phyloP scores from a whole-genome alignment of 225 moss, liverwort and hornwort genomes.

The Thuidium tamariscinum region DNA sequence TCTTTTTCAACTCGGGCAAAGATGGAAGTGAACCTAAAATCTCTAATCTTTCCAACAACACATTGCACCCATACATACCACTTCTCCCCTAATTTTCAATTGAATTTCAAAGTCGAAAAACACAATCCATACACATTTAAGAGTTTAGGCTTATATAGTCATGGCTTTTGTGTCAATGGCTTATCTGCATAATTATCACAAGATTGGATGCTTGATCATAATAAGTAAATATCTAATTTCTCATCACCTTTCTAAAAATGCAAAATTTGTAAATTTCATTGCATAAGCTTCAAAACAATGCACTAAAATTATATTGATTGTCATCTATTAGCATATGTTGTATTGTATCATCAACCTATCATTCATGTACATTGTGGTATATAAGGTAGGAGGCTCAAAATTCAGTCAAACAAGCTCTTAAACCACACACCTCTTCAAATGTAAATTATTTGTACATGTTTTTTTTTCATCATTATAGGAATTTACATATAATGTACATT shows the following conservation, averaged over 20 bases:
- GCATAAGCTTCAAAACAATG: background rate
- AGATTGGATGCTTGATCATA: background rate
- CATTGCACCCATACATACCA: background rate
- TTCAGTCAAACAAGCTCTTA: too few species aligned
- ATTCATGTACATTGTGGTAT: background rate
- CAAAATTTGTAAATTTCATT: fast-evolving
- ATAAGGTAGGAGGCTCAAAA: too few species aligned
- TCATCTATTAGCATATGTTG: background rate
- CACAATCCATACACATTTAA: background rate
- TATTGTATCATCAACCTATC: background rate
- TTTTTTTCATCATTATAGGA: too few species aligned
- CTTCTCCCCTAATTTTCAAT: background rate
- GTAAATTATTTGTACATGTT: too few species aligned
- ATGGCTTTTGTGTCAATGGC: background rate
- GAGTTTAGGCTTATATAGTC: background rate
- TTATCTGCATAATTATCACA: background rate
- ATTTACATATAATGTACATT: too few species aligned
- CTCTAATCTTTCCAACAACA: background rate
- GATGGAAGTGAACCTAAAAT: too few species aligned
- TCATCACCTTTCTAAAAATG: too few species aligned
- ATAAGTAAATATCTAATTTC: background rate
- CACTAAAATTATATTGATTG: too few species aligned
- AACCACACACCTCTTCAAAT: too few species aligned
- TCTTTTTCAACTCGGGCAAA: background rate
- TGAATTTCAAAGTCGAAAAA: background rate